Evolutionary conservation across 805 yeast species (phyloP).

Genomic region (Candida quercuum): DNA sequence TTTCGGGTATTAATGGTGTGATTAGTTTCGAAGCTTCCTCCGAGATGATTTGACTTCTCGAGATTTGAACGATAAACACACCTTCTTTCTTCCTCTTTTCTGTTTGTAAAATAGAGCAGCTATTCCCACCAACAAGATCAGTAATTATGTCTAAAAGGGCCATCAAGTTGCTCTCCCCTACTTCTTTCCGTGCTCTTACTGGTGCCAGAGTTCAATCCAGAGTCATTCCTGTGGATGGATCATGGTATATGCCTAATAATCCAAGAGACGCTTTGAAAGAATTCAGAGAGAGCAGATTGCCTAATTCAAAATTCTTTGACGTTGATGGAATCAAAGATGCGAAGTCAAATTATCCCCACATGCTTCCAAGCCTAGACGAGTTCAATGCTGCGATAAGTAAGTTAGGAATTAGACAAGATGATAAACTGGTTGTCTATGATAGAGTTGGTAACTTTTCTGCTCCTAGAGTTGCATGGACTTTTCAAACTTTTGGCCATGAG

Average conservation of each 20-base stretch:
- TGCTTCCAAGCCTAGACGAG: conserved; percentile 63
- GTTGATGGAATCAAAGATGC: conserved; percentile 63
- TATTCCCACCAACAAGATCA: not conserved
- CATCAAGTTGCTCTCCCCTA: conserved; percentile 20
- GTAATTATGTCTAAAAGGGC: conserved; percentile 21
- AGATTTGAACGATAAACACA: no score
- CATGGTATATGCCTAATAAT: conserved; percentile 87
- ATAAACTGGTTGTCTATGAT: conserved; percentile 77
- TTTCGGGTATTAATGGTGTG: no score
- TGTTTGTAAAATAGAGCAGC: no score
- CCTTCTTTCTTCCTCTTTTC: no score
- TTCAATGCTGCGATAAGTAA: conserved; percentile 50
- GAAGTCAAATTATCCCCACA: conserved; percentile 73
- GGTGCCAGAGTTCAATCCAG: conserved; percentile 19
- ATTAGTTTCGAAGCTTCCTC: no score
- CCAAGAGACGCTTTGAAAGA: conserved; percentile 57
- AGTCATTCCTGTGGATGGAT: conserved; percentile 69
- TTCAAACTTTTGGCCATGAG: conserved; percentile 73
- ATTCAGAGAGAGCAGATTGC: conserved; percentile 52
- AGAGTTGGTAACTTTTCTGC: conserved; percentile 79
- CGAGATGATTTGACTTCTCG: no score
- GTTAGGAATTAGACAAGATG: conserved; percentile 52
- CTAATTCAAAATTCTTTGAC: conserved; percentile 69
- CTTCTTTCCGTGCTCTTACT: conserved; percentile 18
- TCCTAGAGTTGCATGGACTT: conserved; percentile 91